Conservation (phyloP, 192 early-diverging fungal species). For the Coemansia sp. region DNA sequence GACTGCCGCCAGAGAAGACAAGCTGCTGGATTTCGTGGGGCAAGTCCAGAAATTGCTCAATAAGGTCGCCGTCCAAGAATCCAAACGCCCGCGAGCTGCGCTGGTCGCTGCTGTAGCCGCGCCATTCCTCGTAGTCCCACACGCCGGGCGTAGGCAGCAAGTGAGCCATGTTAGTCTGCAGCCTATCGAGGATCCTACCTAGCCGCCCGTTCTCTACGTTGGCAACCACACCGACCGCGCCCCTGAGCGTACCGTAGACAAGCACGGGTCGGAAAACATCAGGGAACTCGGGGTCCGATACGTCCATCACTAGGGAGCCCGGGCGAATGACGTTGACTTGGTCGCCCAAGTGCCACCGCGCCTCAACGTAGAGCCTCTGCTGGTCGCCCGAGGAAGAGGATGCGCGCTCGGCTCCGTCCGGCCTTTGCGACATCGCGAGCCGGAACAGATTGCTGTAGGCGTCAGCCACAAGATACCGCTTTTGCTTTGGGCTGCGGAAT, state of each 20-base stretch:
- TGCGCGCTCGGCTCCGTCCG: background rate
- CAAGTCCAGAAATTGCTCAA: slow-evolving; percentile 83
- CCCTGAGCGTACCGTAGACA: slow-evolving; percentile 77
- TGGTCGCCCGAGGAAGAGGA: background rate
- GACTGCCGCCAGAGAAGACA: slow-evolving; percentile 34
- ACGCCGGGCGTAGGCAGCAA: slow-evolving; percentile 60
- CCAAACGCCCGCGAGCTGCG: slow-evolving; percentile 49
- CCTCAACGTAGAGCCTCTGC: slow-evolving; percentile 58
- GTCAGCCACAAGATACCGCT: slow-evolving; percentile 36
- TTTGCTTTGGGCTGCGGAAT: slow-evolving; percentile 6
- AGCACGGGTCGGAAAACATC: slow-evolving; percentile 54
- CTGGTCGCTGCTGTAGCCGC: slow-evolving; percentile 61
- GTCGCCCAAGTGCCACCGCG: slow-evolving; percentile 79
- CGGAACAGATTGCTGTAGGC: slow-evolving; percentile 32
- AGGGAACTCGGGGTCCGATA: slow-evolving; percentile 61
- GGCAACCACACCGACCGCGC: slow-evolving; percentile 76
- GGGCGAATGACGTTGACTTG: slow-evolving; percentile 73
- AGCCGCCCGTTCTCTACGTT: slow-evolving; percentile 62
- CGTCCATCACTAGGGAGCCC: slow-evolving; percentile 78
- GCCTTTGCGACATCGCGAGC: background rate
- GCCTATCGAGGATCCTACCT: slow-evolving; percentile 55
- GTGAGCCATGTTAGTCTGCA: slow-evolving; percentile 67
- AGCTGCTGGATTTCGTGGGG: slow-evolving; percentile 45
- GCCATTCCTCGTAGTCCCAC: slow-evolving; percentile 67
- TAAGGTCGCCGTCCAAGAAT: slow-evolving; percentile 88